Base-by-base conservation (phyloP, 129 eudicot species). In the Silybum marianum region DNA sequence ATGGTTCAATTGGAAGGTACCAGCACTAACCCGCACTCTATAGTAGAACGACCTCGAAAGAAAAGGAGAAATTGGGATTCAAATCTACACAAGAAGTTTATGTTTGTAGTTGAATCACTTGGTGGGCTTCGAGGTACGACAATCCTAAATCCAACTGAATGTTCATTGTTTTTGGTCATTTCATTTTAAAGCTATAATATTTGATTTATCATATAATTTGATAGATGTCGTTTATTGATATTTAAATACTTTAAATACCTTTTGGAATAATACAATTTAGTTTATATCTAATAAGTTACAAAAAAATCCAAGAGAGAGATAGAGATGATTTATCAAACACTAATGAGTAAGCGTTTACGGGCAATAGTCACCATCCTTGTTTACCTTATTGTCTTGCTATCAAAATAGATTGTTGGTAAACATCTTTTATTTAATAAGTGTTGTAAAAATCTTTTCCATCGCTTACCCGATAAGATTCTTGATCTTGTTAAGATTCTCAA, bases 81-180 rank as follows among this genome's bases (percentile, higher is more conserved):
- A 8, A 22, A 70, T n/a, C 46, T 70, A 32, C 42, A 32, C 24
- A 28, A 18, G 38, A 28, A 30, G 74, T 70, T 70, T 70, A 32
- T 70, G 74, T 36, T 16, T 32, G 74, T n/a, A 26, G 74, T 70
- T 16, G 74, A 70, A 26, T 4, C 22, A 30, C 74, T 70, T 70
- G 74, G 74, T 30, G 74, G 74, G 46, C 74, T 36, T 70, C 21
- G 42, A 70, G 74, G 74, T 70, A 70, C 23, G 66, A 70, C 74
- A 34, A 69, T 24, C 32, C 73, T 4, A 14, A 69, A 26, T 14
- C 22, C 73, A 24, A 26, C 9, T 3, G 19, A 48, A 13, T 48
- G 60, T 38, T 38, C 42, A 38, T 7, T 7, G 42, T 38, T 38
- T 38, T 38, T 38, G 42, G 42, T 38, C 42, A 38, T 38, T 38